phyloP scores from a whole-genome alignment of 2,329 filamentous ascomycete genomes.

The Xylariales sp. region DNA sequence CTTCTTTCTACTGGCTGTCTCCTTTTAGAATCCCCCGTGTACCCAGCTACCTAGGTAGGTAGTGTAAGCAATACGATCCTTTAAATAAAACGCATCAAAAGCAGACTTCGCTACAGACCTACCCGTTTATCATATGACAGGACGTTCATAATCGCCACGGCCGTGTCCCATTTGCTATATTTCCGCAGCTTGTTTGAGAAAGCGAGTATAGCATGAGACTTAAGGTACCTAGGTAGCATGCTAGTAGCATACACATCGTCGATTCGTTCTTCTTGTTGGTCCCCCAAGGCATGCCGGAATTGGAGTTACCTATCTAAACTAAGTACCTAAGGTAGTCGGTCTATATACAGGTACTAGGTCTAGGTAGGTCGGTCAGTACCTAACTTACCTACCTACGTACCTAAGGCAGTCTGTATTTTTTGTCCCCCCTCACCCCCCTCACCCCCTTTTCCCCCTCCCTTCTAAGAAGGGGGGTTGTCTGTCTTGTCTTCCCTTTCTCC shows the following conservation, averaged over 20 bases:
- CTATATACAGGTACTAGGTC: no score
- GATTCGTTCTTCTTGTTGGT: background rate
- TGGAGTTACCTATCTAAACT: no score
- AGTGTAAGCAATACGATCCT: constrained; percentile 25
- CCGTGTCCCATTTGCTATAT: background rate
- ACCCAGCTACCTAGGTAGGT: no score
- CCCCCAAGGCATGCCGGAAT: background rate
- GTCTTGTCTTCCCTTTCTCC: constrained; percentile 12
- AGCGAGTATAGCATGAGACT: background rate
- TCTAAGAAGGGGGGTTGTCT: no score
- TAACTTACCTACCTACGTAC: no score
- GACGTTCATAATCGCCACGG: background rate
- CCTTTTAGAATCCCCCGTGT: constrained; percentile 30
- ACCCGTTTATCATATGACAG: background rate
- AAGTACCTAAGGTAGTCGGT: background rate
- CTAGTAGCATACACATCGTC: background rate
- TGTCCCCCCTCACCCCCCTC: background rate
- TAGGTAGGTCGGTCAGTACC: no score
- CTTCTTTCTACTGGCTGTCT: constrained; percentile 12
- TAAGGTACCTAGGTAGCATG: background rate
- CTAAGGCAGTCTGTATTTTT: background rate
- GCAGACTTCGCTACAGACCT: background rate
- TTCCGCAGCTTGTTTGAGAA: background rate
- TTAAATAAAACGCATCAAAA: constrained; percentile 32
- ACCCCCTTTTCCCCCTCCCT: background rate